Percentiles rank a stretch among this genome's conserved stretches.
Evolutionary conservation across 441 rosid genomes (phyloP).

Genomic region (Gossypium gossypioides): DNA sequence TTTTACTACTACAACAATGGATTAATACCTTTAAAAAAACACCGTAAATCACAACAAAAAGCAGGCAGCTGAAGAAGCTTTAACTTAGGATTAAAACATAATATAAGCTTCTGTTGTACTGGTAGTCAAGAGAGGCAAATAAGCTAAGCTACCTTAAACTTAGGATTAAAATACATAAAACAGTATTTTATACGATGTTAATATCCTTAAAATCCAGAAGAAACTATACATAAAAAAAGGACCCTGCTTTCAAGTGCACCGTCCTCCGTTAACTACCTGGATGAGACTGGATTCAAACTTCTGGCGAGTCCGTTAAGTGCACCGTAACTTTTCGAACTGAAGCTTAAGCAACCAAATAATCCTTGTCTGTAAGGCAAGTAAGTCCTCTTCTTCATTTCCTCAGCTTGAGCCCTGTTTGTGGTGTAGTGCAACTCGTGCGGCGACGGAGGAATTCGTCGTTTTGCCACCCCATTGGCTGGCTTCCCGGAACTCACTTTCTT

Average conservation of each 20-base stretch:
- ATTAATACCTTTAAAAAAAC: background rate
- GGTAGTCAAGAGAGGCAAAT: background rate
- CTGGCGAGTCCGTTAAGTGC: constrained; percentile 40
- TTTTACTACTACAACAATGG: background rate
- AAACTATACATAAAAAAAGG: background rate
- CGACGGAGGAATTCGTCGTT: constrained; percentile 24
- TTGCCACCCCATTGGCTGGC: constrained; percentile 17
- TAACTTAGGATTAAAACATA: background rate
- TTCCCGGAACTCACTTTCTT: constrained; percentile 10
- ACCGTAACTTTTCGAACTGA: constrained; percentile 40
- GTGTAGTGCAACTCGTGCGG: constrained; percentile 40
- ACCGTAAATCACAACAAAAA: background rate
- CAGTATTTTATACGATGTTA: background rate
- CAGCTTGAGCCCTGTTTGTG: constrained; percentile 25
- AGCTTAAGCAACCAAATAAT: constrained; percentile 44
- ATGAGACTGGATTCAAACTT: constrained; percentile 37
- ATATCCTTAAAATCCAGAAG: background rate
- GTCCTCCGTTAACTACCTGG: constrained; percentile 21
- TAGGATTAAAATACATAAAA: background rate
- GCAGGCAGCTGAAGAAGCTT: background rate
- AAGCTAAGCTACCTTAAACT: background rate
- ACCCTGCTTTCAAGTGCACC: background rate
- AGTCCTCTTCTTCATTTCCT: constrained; percentile 30
- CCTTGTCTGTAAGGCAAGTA: constrained; percentile 42
- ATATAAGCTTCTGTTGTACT: background rate